phyloP scores from a whole-genome alignment of 176 grass and related monocot genomes.

The Dendrocalamus sinicus region DNA sequence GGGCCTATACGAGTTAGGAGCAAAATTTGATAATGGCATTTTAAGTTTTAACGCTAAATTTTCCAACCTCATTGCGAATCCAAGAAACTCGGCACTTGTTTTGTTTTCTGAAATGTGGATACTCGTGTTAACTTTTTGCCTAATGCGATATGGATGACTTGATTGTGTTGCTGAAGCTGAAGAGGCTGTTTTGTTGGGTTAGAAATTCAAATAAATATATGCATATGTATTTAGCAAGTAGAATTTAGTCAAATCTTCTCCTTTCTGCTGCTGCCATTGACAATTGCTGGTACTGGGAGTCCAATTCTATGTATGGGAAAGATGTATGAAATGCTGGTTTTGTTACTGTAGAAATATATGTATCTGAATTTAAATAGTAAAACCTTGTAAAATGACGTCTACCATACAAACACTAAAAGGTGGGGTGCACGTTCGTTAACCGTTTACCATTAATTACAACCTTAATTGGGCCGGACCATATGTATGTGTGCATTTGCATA shows the following conservation, averaged over 20 bases:
- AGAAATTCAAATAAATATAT: conserved; percentile 10
- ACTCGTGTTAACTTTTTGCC: background rate
- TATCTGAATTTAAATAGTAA: background rate
- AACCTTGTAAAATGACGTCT: too few species aligned
- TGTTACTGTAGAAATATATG: background rate
- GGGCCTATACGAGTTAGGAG: background rate
- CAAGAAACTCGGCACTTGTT: background rate
- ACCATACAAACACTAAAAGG: background rate
- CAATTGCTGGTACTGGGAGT: background rate
- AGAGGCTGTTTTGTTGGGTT: conserved; percentile 18
- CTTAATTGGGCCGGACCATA: background rate
- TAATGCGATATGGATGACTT: background rate
- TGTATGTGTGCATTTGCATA: conserved; percentile 11
- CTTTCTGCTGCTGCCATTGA: background rate
- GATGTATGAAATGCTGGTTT: background rate
- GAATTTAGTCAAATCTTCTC: conserved; percentile 6
- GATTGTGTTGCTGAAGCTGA: background rate
- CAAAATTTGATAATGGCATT: background rate
- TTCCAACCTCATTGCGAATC: background rate
- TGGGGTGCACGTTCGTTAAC: background rate
- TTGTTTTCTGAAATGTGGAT: background rate
- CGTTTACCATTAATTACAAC: background rate
- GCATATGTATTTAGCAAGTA: conserved; percentile 7
- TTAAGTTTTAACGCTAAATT: background rate
- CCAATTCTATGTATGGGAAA: background rate